A percentile compares a stretch with the other conserved stretches of the same genome.
These are phyloP conservation scores for Alnus rubra DNA, from an alignment of 306 rosid species.

Conservation along the genomic window DNA sequence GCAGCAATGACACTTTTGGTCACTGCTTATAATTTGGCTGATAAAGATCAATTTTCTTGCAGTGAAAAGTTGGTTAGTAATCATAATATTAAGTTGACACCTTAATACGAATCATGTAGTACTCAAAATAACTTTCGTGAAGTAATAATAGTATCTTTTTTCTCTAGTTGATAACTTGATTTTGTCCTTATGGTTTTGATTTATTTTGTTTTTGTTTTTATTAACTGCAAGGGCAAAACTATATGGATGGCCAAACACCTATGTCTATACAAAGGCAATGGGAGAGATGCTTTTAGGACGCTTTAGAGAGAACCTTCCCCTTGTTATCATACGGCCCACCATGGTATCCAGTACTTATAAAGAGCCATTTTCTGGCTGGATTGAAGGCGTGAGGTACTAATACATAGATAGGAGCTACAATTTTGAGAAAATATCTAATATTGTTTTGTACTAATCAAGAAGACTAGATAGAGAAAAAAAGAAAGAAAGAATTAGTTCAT, in stretches of 20 bases:
- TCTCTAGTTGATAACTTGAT: not conserved
- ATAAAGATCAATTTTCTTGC: no score
- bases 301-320: conserved; percentile 17
- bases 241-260: conserved; percentile 50
- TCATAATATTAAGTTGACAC: not conserved
- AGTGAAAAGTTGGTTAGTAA: no score
- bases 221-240: conserved; percentile 30
- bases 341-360: conserved; percentile 24
- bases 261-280: conserved; percentile 45
- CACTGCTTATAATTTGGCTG: no score
- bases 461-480: not conserved
- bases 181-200: not conserved
- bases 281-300: conserved; percentile 44
- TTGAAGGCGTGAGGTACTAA: conserved; percentile 43
- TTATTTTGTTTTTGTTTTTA: not conserved
- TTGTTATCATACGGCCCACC: conserved; percentile 34
- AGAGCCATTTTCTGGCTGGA: conserved; percentile 51
- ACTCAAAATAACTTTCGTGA: no score
- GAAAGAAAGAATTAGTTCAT: not conserved
- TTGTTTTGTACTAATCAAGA: not conserved
- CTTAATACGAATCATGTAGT: not conserved
- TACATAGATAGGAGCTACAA: not conserved
- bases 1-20: no score
- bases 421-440: not conserved
- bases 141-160: no score